Conservation (phyloP, 768 basidiomycete species). For the Gloeophyllum trabeum region DNA sequence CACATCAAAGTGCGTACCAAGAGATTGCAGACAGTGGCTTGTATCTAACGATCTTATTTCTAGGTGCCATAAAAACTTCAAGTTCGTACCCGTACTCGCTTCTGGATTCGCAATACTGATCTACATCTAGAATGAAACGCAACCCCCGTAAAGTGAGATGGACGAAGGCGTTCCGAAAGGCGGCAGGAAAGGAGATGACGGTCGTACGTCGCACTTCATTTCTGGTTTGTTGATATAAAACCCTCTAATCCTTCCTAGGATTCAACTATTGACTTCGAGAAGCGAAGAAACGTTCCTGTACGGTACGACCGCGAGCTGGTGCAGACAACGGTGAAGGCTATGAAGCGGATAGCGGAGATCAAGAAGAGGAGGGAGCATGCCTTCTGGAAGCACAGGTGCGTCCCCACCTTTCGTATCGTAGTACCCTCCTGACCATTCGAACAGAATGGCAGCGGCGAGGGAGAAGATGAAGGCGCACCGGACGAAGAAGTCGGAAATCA, state of each 20-base stretch:
- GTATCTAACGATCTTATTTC: constrained; percentile 7
- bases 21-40: neutral
- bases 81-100: constrained; percentile 36
- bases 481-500: constrained; percentile 46
- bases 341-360: constrained; percentile 93
- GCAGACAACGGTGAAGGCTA: constrained; percentile 88
- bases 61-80: constrained; percentile 99
- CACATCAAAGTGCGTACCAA: constrained; percentile 72
- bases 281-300: constrained; percentile 93
- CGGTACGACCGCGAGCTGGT: constrained; percentile 93
- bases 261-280: constrained; percentile 98
- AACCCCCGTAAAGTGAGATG: constrained; percentile 98
- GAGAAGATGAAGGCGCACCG: constrained; percentile 71
- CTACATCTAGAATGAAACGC: constrained; percentile 78
- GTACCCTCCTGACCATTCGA: neutral
- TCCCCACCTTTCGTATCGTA: constrained; percentile 2
- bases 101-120: neutral
- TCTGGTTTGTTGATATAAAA: neutral
- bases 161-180: constrained; percentile 99
- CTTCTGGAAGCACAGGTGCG: constrained; percentile 89
- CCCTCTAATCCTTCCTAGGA: constrained; percentile 67
- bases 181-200: constrained; percentile 99
- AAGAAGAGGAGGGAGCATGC: constrained; percentile 81
- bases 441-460: constrained; percentile 75
- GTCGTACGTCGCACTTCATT: constrained; percentile 48